These are phyloP conservation scores for Mucor mucedo DNA, from an alignment of 371 early-diverging fungal genomes.

Conservation along the genomic window DNA sequence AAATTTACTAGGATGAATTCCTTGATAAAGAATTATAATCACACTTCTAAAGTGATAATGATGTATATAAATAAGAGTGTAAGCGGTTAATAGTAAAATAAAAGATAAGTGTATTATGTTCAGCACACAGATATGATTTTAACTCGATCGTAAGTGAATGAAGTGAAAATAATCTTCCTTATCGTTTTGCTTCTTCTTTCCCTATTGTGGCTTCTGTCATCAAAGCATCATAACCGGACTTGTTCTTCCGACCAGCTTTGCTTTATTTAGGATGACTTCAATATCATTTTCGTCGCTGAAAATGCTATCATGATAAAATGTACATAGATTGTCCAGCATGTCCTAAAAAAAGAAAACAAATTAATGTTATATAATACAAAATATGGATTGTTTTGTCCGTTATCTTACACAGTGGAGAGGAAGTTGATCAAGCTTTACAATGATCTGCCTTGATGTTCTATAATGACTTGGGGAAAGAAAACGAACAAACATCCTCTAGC, in stretches of 20 bases:
- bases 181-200: conserved; percentile 21
- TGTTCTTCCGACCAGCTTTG: conserved; percentile 20
- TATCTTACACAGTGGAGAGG: conserved; percentile 20
- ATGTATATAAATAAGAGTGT: too few relatives aligned
- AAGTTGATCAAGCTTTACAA: conserved; percentile 25
- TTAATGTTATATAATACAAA: conserved; percentile 26
- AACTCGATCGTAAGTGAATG: too few relatives aligned
- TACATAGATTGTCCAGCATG: conserved; percentile 19
- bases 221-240: conserved; percentile 27
- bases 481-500: conserved; percentile 17
- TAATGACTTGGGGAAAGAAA: conserved; percentile 21
- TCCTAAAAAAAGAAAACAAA: conserved; percentile 22
- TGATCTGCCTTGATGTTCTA: conserved; percentile 14
- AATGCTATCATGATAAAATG: conserved; percentile 25
- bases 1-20: too few relatives aligned
- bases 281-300: conserved; percentile 23
- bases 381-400: conserved; percentile 20
- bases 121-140: too few relatives aligned
- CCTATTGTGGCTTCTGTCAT: conserved; percentile 25
- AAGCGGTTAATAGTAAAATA: too few relatives aligned
- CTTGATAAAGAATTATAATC: too few relatives aligned
- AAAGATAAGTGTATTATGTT: too few relatives aligned
- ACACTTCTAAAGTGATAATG: too few relatives aligned
- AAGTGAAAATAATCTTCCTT: background rate
- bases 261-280: conserved; percentile 22